phyloP scores from a whole-genome alignment of 129 eudicot species.

The Scalesia atractyloides region DNA sequence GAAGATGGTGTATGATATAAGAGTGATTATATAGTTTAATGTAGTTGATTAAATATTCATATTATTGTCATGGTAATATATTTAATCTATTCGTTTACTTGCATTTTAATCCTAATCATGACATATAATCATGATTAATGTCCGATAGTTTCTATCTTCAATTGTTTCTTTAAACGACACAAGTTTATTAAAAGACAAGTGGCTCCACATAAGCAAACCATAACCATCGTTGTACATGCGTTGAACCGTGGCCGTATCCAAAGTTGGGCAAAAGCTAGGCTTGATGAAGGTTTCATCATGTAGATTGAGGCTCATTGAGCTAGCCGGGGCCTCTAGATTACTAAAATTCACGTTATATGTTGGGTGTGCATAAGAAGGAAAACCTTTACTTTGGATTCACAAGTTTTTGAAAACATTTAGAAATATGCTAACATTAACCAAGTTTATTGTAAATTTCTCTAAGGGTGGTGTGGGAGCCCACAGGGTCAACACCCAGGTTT shows the following conservation, averaged over 20 bases:
- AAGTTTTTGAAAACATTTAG: not conserved
- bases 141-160: not conserved
- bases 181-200: not conserved
- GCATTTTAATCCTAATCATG: conserved; percentile 3
- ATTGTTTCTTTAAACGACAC: not conserved
- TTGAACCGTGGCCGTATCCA: not conserved
- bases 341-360: not conserved
- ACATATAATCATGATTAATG: conserved; percentile 1
- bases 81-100: conserved; percentile 28
- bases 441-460: no score
- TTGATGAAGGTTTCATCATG: not conserved
- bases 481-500: no score
- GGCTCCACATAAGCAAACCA: not conserved
- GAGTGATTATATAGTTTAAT: conserved; percentile 24
- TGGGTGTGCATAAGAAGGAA: not conserved
- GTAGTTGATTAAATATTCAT: conserved; percentile 25
- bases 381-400: not conserved
- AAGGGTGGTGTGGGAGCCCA: no score
- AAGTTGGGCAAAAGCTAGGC: not conserved
- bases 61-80: conserved; percentile 8
- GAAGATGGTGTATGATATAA: conserved; percentile 20
- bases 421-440: no score
- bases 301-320: not conserved
- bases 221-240: not conserved
- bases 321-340: not conserved